Base-by-base conservation (phyloP, 2,329 filamentous ascomycete species). In the Diaporthe ampelina region DNA sequence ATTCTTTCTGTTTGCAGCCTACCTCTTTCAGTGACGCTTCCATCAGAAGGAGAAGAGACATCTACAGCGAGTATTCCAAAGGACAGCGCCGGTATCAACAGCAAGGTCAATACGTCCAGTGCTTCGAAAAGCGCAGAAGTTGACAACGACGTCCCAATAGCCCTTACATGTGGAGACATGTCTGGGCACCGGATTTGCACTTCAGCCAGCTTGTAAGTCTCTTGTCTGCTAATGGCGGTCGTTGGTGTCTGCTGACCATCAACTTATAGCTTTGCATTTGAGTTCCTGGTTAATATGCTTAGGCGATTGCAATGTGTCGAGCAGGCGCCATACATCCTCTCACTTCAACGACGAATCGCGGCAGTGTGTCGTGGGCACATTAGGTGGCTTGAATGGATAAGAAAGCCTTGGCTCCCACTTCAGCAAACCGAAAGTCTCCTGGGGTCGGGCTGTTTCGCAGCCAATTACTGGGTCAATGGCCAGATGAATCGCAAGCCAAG, bases 1-100 rank as follows among this genome's bases (percentile, higher is more conserved):
- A 74, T 74, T n/a, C 73, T 74, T 8, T 74, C 73, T 1, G 73
- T 59, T 0, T 74, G 73, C 19, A 45, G 32, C 1, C 6, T 74
- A 21, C 73, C 73, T 48, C 48, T 74, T 11, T 59, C 17, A 8
- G 19, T 8, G 1, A 63, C 63, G 11, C 29, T 40, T 48, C 15
- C 26, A 21, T n/a, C 35, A 19, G 2, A 35, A 19, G 9, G 1
- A 10, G 21, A 50, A 50, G 45, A 10, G 3, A 5, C 40, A 17
- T 43, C 40, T 15, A 13, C 4, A 15, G 7, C 13, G 15, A 43
- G 40, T 43, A 43, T 11, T 37, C 10, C 10, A 11, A 7, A 37
- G 35, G 11, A 9, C 10, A 37, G 10, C 35, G 35, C 7, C 35
- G 10, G 1, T 37, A 11, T 37, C 10, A 37, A 37, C 35, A 37